Percentiles rank a stretch among this genome's conserved stretches.
Evolutionary conservation across 1,139 yeast species (phyloP).

Genomic region (Saccharomycopsis hybrid): DNA sequence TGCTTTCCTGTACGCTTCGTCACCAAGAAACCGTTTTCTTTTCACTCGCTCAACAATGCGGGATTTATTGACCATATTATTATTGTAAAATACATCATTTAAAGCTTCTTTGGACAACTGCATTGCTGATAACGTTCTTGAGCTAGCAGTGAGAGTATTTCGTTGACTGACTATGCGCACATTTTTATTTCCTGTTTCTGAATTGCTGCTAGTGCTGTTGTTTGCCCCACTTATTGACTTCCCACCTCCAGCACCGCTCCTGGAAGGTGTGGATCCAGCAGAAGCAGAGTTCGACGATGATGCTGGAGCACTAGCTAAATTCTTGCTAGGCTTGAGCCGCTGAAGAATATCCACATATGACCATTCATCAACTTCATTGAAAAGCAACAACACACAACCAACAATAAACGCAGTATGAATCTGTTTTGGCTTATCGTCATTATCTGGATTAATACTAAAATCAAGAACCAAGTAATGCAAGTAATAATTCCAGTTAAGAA

Average conservation of each 20-base stretch:
- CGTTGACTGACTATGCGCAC: neutral
- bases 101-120: no score
- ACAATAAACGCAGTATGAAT: conserved; percentile 15
- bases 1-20: neutral
- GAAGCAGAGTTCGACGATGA: no score
- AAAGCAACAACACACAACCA: conserved; percentile 14
- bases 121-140: no score
- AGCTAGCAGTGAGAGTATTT: no score
- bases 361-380: conserved; percentile 13
- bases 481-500: conserved; percentile 14
- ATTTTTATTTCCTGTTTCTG: neutral
- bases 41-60: neutral
- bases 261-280: no score
- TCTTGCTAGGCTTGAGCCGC: neutral
- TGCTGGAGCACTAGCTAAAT: no score
- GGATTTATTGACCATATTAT: neutral
- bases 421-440: neutral
- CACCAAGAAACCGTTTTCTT: neutral
- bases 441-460: neutral
- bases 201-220: neutral
- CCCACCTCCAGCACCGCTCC: no score
- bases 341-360: conserved; percentile 4
- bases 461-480: conserved; percentile 13
- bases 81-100: no score
- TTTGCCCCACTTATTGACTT: no score